A percentile compares a stretch with the other conserved stretches of the same genome.
phyloP scores from a whole-genome alignment of 352 stramenopile genomes.

The Phytophthora litchii region DNA sequence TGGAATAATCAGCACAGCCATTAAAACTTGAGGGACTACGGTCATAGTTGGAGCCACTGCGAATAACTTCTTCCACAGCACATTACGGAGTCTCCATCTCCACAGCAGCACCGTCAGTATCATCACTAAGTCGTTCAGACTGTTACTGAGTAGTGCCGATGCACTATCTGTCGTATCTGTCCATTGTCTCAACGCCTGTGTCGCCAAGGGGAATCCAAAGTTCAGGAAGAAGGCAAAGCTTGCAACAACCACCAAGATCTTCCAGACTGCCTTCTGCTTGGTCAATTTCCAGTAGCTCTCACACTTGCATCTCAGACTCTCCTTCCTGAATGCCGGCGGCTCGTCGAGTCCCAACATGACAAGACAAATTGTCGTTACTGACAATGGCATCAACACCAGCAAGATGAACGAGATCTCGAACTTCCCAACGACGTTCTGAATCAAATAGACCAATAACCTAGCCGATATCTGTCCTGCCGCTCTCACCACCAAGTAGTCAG shows the following conservation, averaged over 20 bases:
- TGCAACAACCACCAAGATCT: constrained; percentile 45
- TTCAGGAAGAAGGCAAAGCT: constrained; percentile 56
- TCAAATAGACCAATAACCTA: constrained; percentile 31
- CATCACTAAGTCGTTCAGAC: constrained; percentile 42
- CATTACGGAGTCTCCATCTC: constrained; percentile 42
- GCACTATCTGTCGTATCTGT: constrained; percentile 32
- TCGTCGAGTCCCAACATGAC: constrained; percentile 30
- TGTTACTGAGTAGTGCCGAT: constrained; percentile 34
- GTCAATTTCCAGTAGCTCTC: constrained; percentile 66
- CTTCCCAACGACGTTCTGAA: constrained; percentile 31
- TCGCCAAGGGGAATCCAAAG: constrained; percentile 42
- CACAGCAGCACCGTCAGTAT: constrained; percentile 43
- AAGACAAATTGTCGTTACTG: constrained; percentile 37
- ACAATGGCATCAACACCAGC: constrained; percentile 33
- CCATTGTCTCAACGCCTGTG: constrained; percentile 39
- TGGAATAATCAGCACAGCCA: constrained; percentile 37
- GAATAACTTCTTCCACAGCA: constrained; percentile 49
- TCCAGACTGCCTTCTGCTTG: constrained; percentile 59
- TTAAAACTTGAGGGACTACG: constrained; percentile 30
- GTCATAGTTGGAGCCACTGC: constrained; percentile 33
- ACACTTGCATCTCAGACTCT: constrained; percentile 42
- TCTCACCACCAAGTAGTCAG: constrained; percentile 52
- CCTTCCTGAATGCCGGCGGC: constrained; percentile 16
- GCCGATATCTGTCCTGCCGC: constrained; percentile 34
- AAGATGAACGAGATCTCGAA: constrained; percentile 36